Evolutionary conservation across 2,329 filamentous ascomycete genomes (phyloP), one percentile per base, ranked within the genome.

Genomic region (Pseudocercospora pini-densiflorae): DNA sequence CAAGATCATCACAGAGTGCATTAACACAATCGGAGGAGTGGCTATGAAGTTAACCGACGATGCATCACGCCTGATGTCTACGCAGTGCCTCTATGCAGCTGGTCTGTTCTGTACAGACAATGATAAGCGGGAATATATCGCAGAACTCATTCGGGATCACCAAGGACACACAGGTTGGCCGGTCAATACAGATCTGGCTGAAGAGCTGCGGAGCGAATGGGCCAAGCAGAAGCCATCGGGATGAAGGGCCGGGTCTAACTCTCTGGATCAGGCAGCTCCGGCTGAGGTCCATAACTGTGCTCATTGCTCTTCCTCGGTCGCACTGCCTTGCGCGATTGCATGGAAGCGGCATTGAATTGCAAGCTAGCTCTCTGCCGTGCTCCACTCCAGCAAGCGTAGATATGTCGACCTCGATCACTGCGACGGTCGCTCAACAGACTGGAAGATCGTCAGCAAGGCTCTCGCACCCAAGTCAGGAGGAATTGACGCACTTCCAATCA

Each of bases 11-110:
- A 77, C 81, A 14, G 81, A 84, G 36, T 81, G 82, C 24, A 81
- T 86, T 5, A 80, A 82, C 53, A 79, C 76, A 0, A 84, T 86
- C 23, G 84, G 82, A 59, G 84, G 84, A 1, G 83, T 86, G 58
- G 84, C 83, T 0, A 77, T 83, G 73, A 81, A 80, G 61, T 68
- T 81, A 31, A 76, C 72, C 2, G 81, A 82, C 29, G 76, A 80
- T 62, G 78, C 78, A 9, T 80, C 78, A n/a, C 78, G 79, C 54
- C 73, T 83, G 14, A 78, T 83, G 71, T 81, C 79, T 5, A 80
- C 80, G 5, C 81, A 82, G 68, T 82, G 80, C 64, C 71, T 83
- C 0, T 83, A 79, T 59, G 70, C 72, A 63, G 81, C 81, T 2
- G 81, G 81, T 0, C 72, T 83, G 9, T 82, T 81, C 62, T 78